Conservation (phyloP, 257 asterid genomes). For the Forsythia suspensa region DNA sequence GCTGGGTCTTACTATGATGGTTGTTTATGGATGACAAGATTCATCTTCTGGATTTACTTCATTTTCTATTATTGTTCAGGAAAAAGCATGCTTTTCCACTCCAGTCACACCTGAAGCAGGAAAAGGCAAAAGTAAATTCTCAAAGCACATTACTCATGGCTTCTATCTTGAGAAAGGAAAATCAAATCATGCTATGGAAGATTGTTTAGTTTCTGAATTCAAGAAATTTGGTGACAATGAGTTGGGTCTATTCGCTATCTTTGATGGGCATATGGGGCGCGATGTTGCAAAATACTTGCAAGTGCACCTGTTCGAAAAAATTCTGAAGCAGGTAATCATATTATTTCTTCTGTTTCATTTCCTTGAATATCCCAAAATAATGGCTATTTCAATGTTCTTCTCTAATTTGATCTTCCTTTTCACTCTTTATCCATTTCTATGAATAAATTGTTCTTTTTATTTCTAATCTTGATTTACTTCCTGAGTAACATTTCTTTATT, state of each 20-base stretch:
- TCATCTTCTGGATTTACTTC: background rate
- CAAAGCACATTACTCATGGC: conserved; percentile 65
- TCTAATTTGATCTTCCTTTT: too few species aligned
- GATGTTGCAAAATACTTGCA: conserved; percentile 80
- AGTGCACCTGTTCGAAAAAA: conserved; percentile 60
- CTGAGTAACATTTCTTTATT: background rate
- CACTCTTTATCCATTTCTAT: too few species aligned
- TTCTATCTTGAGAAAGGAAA: conserved; percentile 72
- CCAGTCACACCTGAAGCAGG: conserved; percentile 64
- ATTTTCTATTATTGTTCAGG: conserved; percentile 39
- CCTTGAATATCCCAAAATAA: background rate
- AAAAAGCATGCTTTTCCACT: conserved; percentile 68
- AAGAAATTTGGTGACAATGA: conserved; percentile 53
- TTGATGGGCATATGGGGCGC: conserved; percentile 93
- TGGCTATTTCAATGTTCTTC: too few species aligned
- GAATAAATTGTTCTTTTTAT: background rate
- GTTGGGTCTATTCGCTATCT: conserved; percentile 86
- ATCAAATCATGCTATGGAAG: conserved; percentile 85
- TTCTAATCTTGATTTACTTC: background rate
- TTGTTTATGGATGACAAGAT: background rate
- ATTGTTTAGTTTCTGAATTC: conserved; percentile 71
- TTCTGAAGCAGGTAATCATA: conserved; percentile 63
- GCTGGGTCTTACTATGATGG: background rate
- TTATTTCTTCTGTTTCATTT: background rate
- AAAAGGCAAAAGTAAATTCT: conserved; percentile 48